These are phyloP conservation scores for Aspergillus sp. DNA, from an alignment of 2,329 filamentous ascomycete genomes.

Conservation along the genomic window DNA sequence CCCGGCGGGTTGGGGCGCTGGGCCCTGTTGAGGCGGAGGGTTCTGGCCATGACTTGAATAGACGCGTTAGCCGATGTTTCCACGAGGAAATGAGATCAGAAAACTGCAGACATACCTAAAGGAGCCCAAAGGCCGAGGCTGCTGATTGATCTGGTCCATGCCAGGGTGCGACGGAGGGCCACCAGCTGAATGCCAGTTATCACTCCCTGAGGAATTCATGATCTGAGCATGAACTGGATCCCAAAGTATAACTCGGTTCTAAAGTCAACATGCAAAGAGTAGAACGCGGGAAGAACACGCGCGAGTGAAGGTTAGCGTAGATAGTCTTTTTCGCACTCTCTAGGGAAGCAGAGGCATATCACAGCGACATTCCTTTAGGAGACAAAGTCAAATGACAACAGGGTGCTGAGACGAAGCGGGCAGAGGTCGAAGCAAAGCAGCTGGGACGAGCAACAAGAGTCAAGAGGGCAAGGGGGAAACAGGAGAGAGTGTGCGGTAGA, in stretches of 20 bases:
- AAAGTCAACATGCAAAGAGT: too few species aligned
- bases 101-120: slow-evolving; percentile 30
- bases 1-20: slow-evolving; percentile 27
- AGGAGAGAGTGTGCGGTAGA: background rate
- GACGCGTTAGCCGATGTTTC: slow-evolving; percentile 4
- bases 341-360: slow-evolving; percentile 16
- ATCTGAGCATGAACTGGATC: slow-evolving; percentile 16
- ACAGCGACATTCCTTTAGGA: slow-evolving; percentile 19
- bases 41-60: slow-evolving; percentile 24
- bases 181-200: slow-evolving; percentile 34
- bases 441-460: background rate
- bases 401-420: background rate
- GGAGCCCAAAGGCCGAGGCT: slow-evolving; percentile 33
- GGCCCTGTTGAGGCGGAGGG: slow-evolving; percentile 28
- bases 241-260: too few species aligned
- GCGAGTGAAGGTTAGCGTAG: slow-evolving; percentile 7
- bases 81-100: slow-evolving; percentile 1
- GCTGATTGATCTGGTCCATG: slow-evolving; percentile 35
- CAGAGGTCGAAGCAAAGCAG: background rate
- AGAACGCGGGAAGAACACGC: too few species aligned
- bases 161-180: slow-evolving; percentile 33
- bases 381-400: slow-evolving; percentile 1
- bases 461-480: slow-evolving; percentile 13
- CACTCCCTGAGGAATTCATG: slow-evolving; percentile 36
- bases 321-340: slow-evolving; percentile 16